phyloP scores from a whole-genome alignment of 202 grass and related monocot genomes.

The Saccharum hybrid region DNA sequence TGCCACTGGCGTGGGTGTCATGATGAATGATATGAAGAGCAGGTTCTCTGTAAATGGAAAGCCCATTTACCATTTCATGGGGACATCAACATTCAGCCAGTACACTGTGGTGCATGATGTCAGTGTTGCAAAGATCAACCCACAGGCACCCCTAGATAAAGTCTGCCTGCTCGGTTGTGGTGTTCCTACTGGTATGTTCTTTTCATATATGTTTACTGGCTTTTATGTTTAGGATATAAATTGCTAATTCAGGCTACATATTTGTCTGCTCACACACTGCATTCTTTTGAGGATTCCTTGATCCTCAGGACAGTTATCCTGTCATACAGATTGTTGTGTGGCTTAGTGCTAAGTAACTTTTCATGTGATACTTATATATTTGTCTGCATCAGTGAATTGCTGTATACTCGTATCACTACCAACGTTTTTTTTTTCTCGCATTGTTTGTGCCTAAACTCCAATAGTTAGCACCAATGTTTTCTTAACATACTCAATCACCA shows the following conservation, averaged over 20 bases:
- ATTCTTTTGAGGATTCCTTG: neutral
- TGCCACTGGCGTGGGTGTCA: slow-evolving; percentile 79
- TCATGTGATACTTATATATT: neutral
- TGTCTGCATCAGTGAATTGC: neutral
- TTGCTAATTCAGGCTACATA: neutral
- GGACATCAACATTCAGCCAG: slow-evolving; percentile 97
- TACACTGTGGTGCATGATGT: slow-evolving; percentile 98
- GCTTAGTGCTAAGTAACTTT: slow-evolving; percentile 19
- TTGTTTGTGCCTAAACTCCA: slow-evolving; percentile 1
- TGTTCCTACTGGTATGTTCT: slow-evolving; percentile 85
- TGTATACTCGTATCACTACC: slow-evolving; percentile 14
- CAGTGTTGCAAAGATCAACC: slow-evolving; percentile 93
- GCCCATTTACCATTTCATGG: slow-evolving; percentile 97
- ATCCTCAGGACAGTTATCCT: neutral
- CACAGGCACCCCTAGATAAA: slow-evolving; percentile 88
- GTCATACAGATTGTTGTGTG: neutral
- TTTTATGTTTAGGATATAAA: neutral
- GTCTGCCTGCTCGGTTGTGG: slow-evolving; percentile 97
- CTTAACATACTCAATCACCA: neutral
- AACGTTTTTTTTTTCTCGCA: neutral
- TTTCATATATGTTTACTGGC: neutral
- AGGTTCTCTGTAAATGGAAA: slow-evolving; percentile 88
- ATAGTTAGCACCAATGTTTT: neutral
- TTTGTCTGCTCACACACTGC: neutral
- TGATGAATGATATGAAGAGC: slow-evolving; percentile 89